Evolutionary conservation across 176 grass and related monocot genomes (phyloP).

Genomic region (Oryza punctata): DNA sequence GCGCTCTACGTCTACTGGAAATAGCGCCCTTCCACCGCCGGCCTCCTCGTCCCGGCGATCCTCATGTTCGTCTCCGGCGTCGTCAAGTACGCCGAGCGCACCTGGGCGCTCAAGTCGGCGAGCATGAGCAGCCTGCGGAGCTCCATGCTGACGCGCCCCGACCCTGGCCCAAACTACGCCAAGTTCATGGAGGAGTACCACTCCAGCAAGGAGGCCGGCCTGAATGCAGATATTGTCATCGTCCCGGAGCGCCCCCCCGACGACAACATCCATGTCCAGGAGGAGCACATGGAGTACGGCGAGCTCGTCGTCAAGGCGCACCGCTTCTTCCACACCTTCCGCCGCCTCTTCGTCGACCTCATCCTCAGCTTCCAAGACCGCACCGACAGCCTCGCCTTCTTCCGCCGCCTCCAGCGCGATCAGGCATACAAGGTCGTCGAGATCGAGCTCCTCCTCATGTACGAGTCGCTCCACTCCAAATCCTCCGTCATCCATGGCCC

Average conservation of each 20-base stretch:
- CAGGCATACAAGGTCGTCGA: neutral
- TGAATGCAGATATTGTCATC: neutral
- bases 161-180: neutral
- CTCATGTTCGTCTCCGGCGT: neutral
- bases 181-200: neutral
- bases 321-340: neutral
- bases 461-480: neutral
- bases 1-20: neutral
- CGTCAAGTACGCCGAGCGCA: neutral
- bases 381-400: neutral
- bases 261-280: neutral
- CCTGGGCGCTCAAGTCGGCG: neutral
- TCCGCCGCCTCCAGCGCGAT: neutral
- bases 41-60: neutral
- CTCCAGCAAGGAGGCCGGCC: neutral
- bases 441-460: neutral
- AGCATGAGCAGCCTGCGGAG: neutral
- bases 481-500: neutral
- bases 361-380: neutral
- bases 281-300: neutral
- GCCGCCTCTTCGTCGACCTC: neutral
- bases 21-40: neutral
- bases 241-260: neutral
- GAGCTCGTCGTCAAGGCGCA: neutral
- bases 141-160: neutral